Percentiles rank a stretch among this genome's conserved stretches.
phyloP scores from a whole-genome alignment of 805 yeast genomes.

The Torulaspora quercuum region DNA sequence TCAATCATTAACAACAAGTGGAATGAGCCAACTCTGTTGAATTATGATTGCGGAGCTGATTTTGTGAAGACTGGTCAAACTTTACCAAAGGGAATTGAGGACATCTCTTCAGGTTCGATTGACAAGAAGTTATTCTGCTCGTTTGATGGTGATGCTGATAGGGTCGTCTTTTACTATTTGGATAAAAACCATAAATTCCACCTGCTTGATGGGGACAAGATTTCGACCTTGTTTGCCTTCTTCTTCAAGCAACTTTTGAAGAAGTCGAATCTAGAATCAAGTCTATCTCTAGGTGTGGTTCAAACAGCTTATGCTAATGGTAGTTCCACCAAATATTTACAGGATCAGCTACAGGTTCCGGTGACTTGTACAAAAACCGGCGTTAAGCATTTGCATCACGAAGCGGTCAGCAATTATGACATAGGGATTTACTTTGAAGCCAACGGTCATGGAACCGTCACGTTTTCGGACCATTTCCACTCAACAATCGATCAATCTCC shows the following conservation, averaged over 20 bases:
- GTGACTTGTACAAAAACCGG: conserved; percentile 93
- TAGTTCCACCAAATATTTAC: conserved; percentile 70
- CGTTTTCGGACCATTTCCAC: conserved; percentile 59
- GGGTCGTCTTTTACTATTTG: conserved; percentile 76
- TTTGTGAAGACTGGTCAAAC: conserved; percentile 85
- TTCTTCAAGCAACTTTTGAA: conserved; percentile 53
- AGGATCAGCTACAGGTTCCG: conserved; percentile 60
- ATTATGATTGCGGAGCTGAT: conserved; percentile 90
- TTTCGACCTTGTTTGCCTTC: conserved; percentile 77
- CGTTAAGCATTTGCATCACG: conserved; percentile 91
- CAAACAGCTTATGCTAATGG: conserved; percentile 99
- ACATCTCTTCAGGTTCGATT: conserved; percentile 8
- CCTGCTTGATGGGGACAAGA: conserved; percentile 88
- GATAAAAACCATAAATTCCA: conserved; percentile 42
- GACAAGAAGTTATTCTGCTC: conserved; percentile 63
- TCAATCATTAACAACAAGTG: conserved; percentile 54
- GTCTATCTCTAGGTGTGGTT: conserved; percentile 67
- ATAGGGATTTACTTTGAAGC: conserved; percentile 97
- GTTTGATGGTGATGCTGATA: conserved; percentile 96
- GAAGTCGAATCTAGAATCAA: conserved; percentile 41
- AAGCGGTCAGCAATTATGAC: conserved; percentile 76
- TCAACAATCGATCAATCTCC: conserved; percentile 40
- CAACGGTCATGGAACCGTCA: conserved; percentile 97
- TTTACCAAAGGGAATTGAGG: conserved; percentile 57
- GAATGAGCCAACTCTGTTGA: conserved; percentile 54